Evolutionary conservation across 768 basidiomycete species (phyloP).

Genomic region (Termitomyces sp.): DNA sequence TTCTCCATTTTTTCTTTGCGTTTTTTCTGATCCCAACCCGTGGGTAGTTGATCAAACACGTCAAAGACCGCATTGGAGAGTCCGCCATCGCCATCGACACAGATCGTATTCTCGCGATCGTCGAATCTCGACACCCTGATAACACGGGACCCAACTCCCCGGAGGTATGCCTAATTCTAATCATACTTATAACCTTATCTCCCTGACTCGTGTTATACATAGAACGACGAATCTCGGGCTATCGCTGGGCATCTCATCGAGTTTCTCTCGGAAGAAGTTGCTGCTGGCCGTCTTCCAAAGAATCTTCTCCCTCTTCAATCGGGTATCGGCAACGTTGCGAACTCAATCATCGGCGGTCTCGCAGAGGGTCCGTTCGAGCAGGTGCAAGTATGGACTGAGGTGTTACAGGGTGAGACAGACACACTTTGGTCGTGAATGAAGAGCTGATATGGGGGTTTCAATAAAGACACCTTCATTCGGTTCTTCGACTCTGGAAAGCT

Average conservation of each 20-base stretch:
- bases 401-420: slow-evolving; percentile 30
- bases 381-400: slow-evolving; percentile 49
- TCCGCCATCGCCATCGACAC: slow-evolving; percentile 46
- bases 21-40: background rate
- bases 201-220: background rate
- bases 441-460: background rate
- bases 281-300: slow-evolving; percentile 35
- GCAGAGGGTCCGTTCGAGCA: slow-evolving; percentile 45
- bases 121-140: slow-evolving; percentile 37
- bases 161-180: slow-evolving; percentile 25
- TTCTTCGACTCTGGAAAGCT: slow-evolving; percentile 47
- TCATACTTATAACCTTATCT: background rate
- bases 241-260: slow-evolving; percentile 43
- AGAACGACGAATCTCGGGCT: slow-evolving; percentile 36
- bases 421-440: background rate
- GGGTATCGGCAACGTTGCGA: slow-evolving; percentile 47
- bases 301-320: slow-evolving; percentile 42
- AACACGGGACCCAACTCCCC: slow-evolving; percentile 43
- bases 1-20: background rate
- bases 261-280: slow-evolving; percentile 39
- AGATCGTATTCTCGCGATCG: slow-evolving; percentile 42
- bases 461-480: slow-evolving; percentile 38
- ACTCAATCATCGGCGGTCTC: slow-evolving; percentile 45
- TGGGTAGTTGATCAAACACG: slow-evolving; percentile 36
- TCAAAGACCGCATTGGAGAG: slow-evolving; percentile 40